Conservation (phyloP, 768 basidiomycete genomes). For the Chiua virens region DNA sequence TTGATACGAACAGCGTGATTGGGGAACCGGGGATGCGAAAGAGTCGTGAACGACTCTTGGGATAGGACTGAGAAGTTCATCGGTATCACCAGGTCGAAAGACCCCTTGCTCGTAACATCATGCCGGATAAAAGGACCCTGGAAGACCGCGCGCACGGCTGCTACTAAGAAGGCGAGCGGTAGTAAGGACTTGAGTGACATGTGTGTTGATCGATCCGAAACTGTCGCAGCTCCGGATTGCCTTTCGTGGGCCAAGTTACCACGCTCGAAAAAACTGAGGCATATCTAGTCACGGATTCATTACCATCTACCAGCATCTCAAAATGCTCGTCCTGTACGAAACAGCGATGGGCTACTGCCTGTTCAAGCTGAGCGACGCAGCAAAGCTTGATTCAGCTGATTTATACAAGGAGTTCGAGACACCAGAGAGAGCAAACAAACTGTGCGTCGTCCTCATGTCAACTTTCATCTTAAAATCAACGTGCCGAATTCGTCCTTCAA, state of each 20-base stretch:
- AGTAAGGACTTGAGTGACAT: conserved; percentile 8
- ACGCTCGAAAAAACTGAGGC: conserved; percentile 31
- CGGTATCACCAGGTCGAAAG: neutral
- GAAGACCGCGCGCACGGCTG: neutral
- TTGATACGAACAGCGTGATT: conserved; percentile 56
- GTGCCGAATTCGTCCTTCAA: neutral
- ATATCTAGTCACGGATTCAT: too few relatives aligned
- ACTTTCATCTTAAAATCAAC: conserved; percentile 11
- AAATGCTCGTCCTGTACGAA: conserved; percentile 96
- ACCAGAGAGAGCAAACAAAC: conserved; percentile 86
- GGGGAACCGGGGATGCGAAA: conserved; percentile 53
- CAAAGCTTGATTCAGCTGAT: conserved; percentile 83
- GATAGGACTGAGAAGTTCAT: conserved; percentile 27
- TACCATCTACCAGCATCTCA: conserved; percentile 11
- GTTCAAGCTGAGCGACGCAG: conserved; percentile 90
- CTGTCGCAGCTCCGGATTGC: conserved; percentile 5
- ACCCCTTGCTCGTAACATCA: neutral
- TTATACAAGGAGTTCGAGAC: conserved; percentile 92
- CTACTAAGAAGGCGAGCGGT: conserved; percentile 2
- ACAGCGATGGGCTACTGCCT: conserved; percentile 96
- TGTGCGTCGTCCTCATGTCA: conserved; percentile 55
- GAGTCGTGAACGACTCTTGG: conserved; percentile 34
- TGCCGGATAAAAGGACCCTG: conserved; percentile 6
- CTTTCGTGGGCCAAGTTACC: conserved; percentile 28
- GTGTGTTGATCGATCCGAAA: neutral